Percentiles rank a stretch among this genome's conserved stretches.
Conservation (phyloP, 78 protist genomes). For the Blattamonas nauphoetae region DNA sequence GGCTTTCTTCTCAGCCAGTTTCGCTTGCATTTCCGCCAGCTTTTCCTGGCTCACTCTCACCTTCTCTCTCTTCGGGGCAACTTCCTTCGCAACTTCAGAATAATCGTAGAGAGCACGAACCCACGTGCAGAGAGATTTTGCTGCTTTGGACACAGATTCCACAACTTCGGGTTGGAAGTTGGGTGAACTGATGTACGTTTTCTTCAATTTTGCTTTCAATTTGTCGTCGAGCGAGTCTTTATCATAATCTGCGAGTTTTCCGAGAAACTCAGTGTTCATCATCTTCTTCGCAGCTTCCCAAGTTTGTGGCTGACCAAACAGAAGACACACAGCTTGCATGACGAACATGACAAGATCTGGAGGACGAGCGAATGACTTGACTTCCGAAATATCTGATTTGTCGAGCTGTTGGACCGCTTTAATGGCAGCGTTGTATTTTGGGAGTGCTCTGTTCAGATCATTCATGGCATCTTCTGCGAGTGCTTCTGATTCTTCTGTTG, state of each 20-base stretch:
- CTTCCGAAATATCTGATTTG: background rate
- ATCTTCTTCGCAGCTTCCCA: slow-evolving; percentile 32
- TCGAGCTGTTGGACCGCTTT: slow-evolving; percentile 7
- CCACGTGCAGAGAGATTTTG: slow-evolving; percentile 55
- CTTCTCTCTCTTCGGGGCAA: slow-evolving; percentile 39
- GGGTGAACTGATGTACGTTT: background rate
- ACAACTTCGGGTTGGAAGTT: slow-evolving; percentile 40
- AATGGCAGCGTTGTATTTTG: background rate
- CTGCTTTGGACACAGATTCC: slow-evolving; percentile 31
- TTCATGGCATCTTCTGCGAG: background rate
- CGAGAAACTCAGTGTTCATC: background rate
- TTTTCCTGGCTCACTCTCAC: slow-evolving; percentile 20
- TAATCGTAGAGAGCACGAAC: slow-evolving; percentile 46
- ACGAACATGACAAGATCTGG: slow-evolving; percentile 32
- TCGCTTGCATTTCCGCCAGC: background rate
- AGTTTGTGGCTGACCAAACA: slow-evolving; percentile 4
- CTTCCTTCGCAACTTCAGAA: slow-evolving; percentile 34
- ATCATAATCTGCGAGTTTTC: background rate
- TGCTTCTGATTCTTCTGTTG: background rate
- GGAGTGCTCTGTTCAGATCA: slow-evolving; percentile 31
- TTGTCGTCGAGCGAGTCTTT: background rate
- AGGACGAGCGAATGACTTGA: slow-evolving; percentile 19
- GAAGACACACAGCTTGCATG: slow-evolving; percentile 26
- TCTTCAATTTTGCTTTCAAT: background rate
- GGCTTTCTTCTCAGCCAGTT: slow-evolving; percentile 20